These are phyloP conservation scores for Populus hybrid DNA, from an alignment of 441 rosid genomes.

Conservation along the genomic window DNA sequence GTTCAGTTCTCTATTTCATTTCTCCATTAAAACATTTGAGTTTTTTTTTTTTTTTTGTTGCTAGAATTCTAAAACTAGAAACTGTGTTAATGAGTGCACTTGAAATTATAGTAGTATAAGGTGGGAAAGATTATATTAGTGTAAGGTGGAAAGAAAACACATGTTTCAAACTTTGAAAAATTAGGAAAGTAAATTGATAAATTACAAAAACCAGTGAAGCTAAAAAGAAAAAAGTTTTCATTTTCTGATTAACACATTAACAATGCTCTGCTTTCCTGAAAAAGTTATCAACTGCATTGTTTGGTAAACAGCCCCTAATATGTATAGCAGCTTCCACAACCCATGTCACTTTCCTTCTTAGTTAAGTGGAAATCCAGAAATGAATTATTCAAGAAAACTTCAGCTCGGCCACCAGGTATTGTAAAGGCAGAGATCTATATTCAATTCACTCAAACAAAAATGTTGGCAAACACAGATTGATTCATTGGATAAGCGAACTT, in stretches of 20 bases:
- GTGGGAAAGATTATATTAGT: neutral
- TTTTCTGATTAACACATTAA: neutral
- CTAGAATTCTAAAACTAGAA: neutral
- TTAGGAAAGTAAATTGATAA: neutral
- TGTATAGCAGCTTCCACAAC: neutral
- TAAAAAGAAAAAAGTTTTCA: neutral
- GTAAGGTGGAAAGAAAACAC: neutral
- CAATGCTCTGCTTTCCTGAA: neutral
- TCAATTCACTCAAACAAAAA: neutral
- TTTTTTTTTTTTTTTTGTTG: no score
- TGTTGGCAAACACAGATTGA: neutral
- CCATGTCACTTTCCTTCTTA: neutral
- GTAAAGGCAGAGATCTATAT: neutral
- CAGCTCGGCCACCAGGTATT: neutral
- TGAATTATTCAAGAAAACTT: neutral
- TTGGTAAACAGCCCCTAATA: neutral
- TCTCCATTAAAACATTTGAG: neutral
- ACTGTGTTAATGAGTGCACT: neutral
- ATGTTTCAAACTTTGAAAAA: neutral
- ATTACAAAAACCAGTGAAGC: neutral
- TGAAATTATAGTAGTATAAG: neutral
- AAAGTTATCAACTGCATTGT: neutral
- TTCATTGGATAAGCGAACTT: neutral
- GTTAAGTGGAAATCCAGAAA: neutral
- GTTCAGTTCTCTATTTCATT: neutral